These are phyloP conservation scores for Lithospermum erythrorhizon DNA, from an alignment of 257 asterid genomes.

Conservation along the genomic window DNA sequence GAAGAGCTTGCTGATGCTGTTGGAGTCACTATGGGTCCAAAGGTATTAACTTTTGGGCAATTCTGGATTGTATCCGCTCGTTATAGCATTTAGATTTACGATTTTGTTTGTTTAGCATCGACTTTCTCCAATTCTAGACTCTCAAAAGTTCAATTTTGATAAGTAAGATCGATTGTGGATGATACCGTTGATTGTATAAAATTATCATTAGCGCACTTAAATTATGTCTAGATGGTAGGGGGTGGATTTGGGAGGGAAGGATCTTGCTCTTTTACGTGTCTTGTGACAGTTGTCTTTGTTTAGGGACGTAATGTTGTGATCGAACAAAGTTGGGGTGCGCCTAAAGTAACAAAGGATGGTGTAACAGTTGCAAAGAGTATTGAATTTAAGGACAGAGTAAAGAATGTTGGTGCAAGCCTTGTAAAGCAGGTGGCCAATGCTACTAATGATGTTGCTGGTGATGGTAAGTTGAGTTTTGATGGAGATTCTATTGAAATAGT, in stretches of 20 bases:
- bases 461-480: constrained; percentile 18
- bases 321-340: constrained; percentile 51
- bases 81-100: not conserved
- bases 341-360: constrained; percentile 54
- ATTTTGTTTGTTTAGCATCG: not conserved
- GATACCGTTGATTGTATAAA: not conserved
- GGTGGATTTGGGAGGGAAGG: no score
- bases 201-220: no score
- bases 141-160: not conserved
- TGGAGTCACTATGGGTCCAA: constrained; percentile 59
- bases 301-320: constrained; percentile 43
- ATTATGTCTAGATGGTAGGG: no score
- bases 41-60: constrained; percentile 18
- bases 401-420: constrained; percentile 50
- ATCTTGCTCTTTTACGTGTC: not conserved
- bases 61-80: not conserved
- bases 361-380: constrained; percentile 42
- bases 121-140: not conserved
- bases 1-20: constrained; percentile 60
- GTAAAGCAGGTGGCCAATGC: constrained; percentile 52
- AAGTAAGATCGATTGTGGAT: not conserved
- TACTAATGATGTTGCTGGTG: constrained; percentile 55
- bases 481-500: not conserved
- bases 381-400: constrained; percentile 39
- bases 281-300: not conserved